These are phyloP conservation scores for Amanita phalloides DNA, from an alignment of 768 basidiomycete species.

Conservation along the genomic window DNA sequence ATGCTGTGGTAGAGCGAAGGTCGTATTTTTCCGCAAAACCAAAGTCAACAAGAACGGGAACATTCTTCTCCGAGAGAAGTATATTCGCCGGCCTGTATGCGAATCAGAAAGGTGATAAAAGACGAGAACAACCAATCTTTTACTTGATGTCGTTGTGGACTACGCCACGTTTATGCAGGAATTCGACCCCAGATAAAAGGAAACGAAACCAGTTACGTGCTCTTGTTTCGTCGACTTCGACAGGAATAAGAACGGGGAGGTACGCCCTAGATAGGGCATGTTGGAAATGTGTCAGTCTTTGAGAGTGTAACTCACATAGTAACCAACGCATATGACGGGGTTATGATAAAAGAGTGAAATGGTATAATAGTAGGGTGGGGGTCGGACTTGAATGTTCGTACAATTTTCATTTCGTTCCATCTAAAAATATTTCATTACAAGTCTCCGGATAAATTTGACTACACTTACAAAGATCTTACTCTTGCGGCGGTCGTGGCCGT, in stretches of 20 bases:
- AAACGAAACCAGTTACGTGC: conserved; percentile 77
- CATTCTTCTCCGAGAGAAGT: conserved; percentile 62
- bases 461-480: conserved; percentile 71
- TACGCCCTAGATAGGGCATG: conserved; percentile 49
- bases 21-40: conserved; percentile 92
- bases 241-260: conserved; percentile 78
- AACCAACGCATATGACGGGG: conserved; percentile 81
- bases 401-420: conserved; percentile 98
- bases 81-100: conserved; percentile 82
- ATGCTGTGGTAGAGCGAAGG: conserved; percentile 46
- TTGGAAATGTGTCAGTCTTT: conserved; percentile 1
- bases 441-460: not conserved
- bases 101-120: not conserved
- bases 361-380: conserved; percentile 88
- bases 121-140: not conserved
- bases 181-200: conserved; percentile 74
- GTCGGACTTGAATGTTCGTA: conserved; percentile 72
- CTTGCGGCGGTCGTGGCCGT: conserved; percentile 81
- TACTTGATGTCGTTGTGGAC: conserved; percentile 95
- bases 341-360: conserved; percentile 91
- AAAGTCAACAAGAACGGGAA: conserved; percentile 91
- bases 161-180: conserved; percentile 73
- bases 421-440: conserved; percentile 22
- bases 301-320: conserved; percentile 58
- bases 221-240: conserved; percentile 72